These are phyloP conservation scores for Argentina anserina DNA, from an alignment of 306 rosid genomes.

Conservation along the genomic window DNA sequence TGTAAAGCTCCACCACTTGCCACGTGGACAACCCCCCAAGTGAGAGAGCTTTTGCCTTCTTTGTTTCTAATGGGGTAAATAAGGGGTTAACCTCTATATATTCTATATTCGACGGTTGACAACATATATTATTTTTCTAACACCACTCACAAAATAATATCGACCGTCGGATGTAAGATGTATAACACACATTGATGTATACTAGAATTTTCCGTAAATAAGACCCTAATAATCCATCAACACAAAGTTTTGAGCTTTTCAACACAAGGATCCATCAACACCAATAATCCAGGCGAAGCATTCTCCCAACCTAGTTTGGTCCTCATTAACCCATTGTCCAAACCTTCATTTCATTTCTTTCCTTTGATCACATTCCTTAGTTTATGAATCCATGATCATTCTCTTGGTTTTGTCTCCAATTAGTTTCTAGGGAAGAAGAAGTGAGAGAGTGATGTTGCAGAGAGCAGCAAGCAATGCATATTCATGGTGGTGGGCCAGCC, in stretches of 20 bases:
- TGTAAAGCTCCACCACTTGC: background rate
- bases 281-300: constrained; percentile 45
- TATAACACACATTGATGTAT: too few relatives aligned
- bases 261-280: background rate
- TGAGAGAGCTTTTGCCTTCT: background rate
- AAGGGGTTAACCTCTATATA: too few relatives aligned
- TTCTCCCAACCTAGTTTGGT: constrained; percentile 49
- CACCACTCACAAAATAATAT: too few relatives aligned
- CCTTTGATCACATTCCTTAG: background rate
- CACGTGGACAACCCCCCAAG: constrained; percentile 11
- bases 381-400: background rate
- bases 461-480: constrained; percentile 94
- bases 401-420: constrained; percentile 16
- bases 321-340: constrained; percentile 24
- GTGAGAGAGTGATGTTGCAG: constrained; percentile 52
- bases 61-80: background rate
- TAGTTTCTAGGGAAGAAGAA: constrained; percentile 20
- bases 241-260: constrained; percentile 6
- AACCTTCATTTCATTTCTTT: constrained; percentile 8
- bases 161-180: too few relatives aligned
- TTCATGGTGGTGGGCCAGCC: constrained; percentile 99
- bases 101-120: too few relatives aligned
- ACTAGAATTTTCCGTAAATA: too few relatives aligned
- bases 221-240: too few relatives aligned
- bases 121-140: too few relatives aligned